Conservation (phyloP, 164 flowering plant genomes). For the Stephania cephalantha region DNA sequence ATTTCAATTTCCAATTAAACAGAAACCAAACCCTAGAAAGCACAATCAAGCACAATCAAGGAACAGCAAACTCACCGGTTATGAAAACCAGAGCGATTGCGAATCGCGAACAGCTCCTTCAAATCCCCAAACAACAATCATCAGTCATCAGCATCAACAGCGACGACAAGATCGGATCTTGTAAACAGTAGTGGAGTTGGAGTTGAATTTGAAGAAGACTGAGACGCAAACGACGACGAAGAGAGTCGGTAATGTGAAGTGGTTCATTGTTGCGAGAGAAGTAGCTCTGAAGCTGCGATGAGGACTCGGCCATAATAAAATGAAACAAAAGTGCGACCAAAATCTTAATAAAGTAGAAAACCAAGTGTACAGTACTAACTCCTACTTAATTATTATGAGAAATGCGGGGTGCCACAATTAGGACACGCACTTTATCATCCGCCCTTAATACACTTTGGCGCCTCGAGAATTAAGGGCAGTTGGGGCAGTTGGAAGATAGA, state of each 20-base stretch:
- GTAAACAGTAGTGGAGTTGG: neutral
- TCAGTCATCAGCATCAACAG: neutral
- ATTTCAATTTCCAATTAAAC: neutral
- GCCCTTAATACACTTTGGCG: too few species aligned
- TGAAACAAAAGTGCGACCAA: neutral
- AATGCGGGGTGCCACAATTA: too few species aligned
- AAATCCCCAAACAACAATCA: neutral
- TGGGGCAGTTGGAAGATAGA: too few species aligned
- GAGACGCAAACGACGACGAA: neutral
- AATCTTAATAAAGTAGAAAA: neutral
- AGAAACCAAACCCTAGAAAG: neutral
- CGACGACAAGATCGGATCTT: neutral
- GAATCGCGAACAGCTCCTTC: neutral
- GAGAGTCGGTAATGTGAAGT: neutral
- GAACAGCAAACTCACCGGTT: neutral
- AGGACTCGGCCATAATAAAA: neutral
- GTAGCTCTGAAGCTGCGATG: conserved; percentile 5
- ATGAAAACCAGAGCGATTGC: neutral
- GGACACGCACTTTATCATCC: too few species aligned
- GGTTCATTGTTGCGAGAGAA: neutral
- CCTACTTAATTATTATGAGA: too few species aligned
- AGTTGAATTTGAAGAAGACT: neutral
- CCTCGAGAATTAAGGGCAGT: too few species aligned
- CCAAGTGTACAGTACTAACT: too few species aligned
- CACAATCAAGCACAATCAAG: too few species aligned